Base-by-base conservation (phyloP, 768 basidiomycete genomes). In the Russula ochroleuca region DNA sequence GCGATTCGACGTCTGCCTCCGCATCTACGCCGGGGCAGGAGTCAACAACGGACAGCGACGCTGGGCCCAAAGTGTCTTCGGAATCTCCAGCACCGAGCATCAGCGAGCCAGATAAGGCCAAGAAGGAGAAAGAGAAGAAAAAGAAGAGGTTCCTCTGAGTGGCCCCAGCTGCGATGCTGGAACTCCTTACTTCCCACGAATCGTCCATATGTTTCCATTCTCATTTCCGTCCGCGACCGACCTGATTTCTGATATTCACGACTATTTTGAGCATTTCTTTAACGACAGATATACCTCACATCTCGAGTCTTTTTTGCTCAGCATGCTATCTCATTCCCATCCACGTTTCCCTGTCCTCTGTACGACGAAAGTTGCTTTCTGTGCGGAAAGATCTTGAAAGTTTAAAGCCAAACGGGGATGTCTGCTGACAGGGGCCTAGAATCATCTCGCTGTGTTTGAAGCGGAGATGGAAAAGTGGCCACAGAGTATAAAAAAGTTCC, bases 31-130 rank as follows among this genome's bases (percentile, higher is more conserved):
- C 38, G 11, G 57, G 45, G 15, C 61, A 51, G 25, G 31, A 47
- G 13, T 54, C 59, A 10, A 54, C 59, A 10, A 54, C 59, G 5
- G 67, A 66, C n/a, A 49, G 17, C 14, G 65, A 61, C 31, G 61
- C 43, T 4, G 64, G 13, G 2, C 28, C 56, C 38, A 55, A 48
- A 13, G 50, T 3, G 47, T 23, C 57, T 10, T 64, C 75, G 35
- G 85, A 85, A 60, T 86, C 87, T 63, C 84, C 85, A 25, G 78
- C 77, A 19, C 71, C 75, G 49, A 88, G 83, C 74, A 72, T 86
- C 51, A 81, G 77, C 69, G 83, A 85, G 58, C 67, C 69, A 5
- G 78, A 79, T 68, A 83, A 82, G 71, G 75, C 75, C 57, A 83
- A 69, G 68, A 38, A 61, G 71, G 83, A 80, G 57, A 78, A 82